phyloP scores from a whole-genome alignment of 1,284 basidiomycete species.

The Sporisorium sorghi region DNA sequence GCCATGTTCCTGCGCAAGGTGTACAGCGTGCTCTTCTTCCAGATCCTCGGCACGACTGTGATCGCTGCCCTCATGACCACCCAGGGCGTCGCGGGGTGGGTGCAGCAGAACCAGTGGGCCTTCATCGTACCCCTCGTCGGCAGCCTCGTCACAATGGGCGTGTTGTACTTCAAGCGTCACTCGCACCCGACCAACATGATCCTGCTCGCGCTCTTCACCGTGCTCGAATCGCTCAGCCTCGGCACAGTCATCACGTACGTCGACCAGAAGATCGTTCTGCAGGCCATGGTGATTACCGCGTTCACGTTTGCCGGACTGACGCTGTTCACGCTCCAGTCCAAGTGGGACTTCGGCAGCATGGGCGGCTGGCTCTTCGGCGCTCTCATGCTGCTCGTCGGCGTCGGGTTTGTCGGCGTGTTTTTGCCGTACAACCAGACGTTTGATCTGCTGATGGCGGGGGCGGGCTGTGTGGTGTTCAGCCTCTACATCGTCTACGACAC shows the following conservation, averaged over 20 bases:
- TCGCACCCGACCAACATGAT: constrained; percentile 83
- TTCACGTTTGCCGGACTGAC: constrained; percentile 84
- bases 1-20: constrained; percentile 64
- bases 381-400: constrained; percentile 63
- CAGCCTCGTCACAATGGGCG: constrained; percentile 79
- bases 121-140: constrained; percentile 76
- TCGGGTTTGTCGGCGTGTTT: constrained; percentile 78
- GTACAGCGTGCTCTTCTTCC: constrained; percentile 62
- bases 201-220: constrained; percentile 75
- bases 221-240: constrained; percentile 71
- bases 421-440: constrained; percentile 81
- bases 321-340: constrained; percentile 82
- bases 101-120: constrained; percentile 60
- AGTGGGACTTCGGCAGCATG: constrained; percentile 81
- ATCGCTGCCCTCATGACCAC: constrained; percentile 59
- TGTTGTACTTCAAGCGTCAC: constrained; percentile 88
- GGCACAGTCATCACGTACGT: constrained; percentile 82
- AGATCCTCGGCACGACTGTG: constrained; percentile 62
- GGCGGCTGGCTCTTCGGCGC: constrained; percentile 84
- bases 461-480: constrained; percentile 84
- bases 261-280: constrained; percentile 81
- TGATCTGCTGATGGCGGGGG: constrained; percentile 81
- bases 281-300: constrained; percentile 85
- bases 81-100: constrained; percentile 46
- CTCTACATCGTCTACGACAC: constrained; percentile 78